These are phyloP conservation scores for Kickxella alabastrina DNA, from an alignment of 192 early-diverging fungal species.

Conservation along the genomic window DNA sequence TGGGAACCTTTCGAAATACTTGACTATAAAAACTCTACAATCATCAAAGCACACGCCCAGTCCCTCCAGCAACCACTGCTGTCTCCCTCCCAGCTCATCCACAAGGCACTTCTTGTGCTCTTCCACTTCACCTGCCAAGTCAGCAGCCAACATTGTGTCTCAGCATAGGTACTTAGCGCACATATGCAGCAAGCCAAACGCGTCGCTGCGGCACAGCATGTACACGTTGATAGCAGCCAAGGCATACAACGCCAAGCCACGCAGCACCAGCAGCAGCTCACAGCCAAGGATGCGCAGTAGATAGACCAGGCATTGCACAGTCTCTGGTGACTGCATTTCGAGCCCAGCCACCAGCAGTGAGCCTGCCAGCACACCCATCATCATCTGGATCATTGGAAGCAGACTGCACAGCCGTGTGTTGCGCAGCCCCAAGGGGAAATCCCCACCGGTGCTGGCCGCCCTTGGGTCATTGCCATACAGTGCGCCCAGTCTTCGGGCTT, in stretches of 20 bases:
- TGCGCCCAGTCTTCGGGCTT: no score
- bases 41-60: no score
- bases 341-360: slow-evolving; percentile 16
- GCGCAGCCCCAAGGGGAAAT: slow-evolving; percentile 8
- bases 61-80: no score
- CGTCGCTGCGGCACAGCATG: background rate
- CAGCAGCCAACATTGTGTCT: no score
- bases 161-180: background rate
- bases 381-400: slow-evolving; percentile 8
- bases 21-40: no score
- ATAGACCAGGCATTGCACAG: background rate
- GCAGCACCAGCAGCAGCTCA: background rate
- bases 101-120: no score
- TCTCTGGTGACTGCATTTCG: slow-evolving; percentile 21
- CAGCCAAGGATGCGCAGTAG: background rate
- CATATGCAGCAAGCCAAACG: background rate
- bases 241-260: background rate
- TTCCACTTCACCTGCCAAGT: no score
- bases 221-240: background rate
- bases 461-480: no score
- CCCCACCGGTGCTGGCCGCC: no score
- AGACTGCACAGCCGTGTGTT: slow-evolving; percentile 18
- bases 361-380: slow-evolving; percentile 19
- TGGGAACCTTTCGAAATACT: no score
- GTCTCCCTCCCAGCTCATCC: no score